Evolutionary conservation across 345 rosid species (phyloP), one percentile per base, ranked within the genome.

Genomic region (Luvunga scandens): DNA sequence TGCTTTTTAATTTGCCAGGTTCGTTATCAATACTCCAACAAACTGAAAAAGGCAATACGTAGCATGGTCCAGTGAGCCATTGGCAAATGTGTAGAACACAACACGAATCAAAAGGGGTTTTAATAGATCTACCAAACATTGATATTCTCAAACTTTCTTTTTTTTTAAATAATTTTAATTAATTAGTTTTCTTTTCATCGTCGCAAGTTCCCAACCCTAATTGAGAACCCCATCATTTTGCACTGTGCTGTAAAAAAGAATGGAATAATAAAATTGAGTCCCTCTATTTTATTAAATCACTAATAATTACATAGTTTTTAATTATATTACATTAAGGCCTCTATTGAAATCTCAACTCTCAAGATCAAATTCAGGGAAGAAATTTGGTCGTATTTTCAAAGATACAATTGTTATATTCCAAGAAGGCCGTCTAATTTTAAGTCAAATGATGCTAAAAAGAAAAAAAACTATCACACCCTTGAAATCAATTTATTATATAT

Each of bases 221-320:
- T 73, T 66, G 81, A 79, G 72, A 73, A 66, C 78, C 82, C 62
- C 31, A 73, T 73, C 78, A 77, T 77, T 72, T 42, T 31, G 14
- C 1, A 31, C 34, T 2, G 78, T 50, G 33, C 78, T 33, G 25
- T 16, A 30, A 25, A 24, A 4, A 13, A 30, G 56, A 50, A 9
- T 50, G 56, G 56, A 50, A 50, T 5, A 50, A 16, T 18, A 4
- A 16, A 4, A 4, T 0, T 0, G 7, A 50, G 2, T 18, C 56
- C 56, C 22, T 50, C 5, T 50, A 50, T 50, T 50, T 50, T 50
- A 50, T 18, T 9, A 50, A 50, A 50, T 50, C 7, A 50, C 56
- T 18, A 50, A 50, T 50, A 50, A 50, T 14, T 50, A 5, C 56
- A 18, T 6, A 50, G 56, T 1, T 50, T 50, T 14, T 18, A 16